A percentile compares a stretch with the other conserved stretches of the same genome.
Conservation (phyloP, 2,329 filamentous ascomycete species). For the Calonectria pseudoreteaudii region DNA sequence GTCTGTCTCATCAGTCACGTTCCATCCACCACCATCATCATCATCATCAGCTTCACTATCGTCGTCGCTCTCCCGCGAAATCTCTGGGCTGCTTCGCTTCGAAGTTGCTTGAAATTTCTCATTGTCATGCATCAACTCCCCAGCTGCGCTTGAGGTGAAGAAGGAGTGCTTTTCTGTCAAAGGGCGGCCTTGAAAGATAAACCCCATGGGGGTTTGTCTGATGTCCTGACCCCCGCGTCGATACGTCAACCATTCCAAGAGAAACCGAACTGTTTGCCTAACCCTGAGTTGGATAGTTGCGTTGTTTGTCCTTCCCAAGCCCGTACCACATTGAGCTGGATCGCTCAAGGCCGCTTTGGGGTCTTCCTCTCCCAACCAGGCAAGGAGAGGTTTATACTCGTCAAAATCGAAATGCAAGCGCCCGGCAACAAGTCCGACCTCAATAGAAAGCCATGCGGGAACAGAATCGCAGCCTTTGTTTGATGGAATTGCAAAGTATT, state of each 20-base stretch:
- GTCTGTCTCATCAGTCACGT: neutral
- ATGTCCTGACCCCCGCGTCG: slow-evolving; percentile 67
- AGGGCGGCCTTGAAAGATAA: slow-evolving; percentile 62
- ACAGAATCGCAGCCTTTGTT: slow-evolving; percentile 54
- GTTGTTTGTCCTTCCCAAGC: neutral
- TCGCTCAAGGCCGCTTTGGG: slow-evolving; percentile 27
- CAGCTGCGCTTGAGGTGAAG: slow-evolving; percentile 26
- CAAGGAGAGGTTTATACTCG: slow-evolving; percentile 54
- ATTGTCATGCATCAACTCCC: too few relatives aligned
- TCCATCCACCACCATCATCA: neutral
- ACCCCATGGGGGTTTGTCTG: slow-evolving; percentile 69
- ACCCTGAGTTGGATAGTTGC: neutral
- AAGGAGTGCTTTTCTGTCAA: neutral
- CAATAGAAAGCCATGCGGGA: slow-evolving; percentile 65
- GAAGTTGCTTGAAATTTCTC: neutral
- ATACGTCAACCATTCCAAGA: slow-evolving; percentile 67
- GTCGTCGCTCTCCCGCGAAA: neutral
- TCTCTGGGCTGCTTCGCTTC: neutral
- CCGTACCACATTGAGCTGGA: neutral
- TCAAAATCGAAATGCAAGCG: slow-evolving; percentile 68
- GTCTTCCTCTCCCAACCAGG: neutral
- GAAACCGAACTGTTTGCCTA: slow-evolving; percentile 51
- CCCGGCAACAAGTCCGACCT: slow-evolving; percentile 71
- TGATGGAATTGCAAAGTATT: slow-evolving; percentile 63
- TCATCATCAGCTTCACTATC: neutral